Conservation (phyloP, 345 rosid species). For the Anacardium occidentale region DNA sequence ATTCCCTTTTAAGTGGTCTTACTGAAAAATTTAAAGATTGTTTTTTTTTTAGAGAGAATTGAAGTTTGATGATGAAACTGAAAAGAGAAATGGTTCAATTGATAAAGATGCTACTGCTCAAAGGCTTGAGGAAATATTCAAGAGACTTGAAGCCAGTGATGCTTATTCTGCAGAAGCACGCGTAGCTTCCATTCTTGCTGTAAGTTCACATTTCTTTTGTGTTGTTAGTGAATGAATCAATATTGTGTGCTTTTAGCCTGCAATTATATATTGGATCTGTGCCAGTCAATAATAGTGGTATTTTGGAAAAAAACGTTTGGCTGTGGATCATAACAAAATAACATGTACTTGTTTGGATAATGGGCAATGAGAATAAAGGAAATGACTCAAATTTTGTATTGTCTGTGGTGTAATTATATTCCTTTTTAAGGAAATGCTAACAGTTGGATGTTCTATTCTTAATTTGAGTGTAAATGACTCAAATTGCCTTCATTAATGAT, state of each 20-base stretch:
- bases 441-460: not conserved
- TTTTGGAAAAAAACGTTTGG: not conserved
- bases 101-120: constrained; percentile 61
- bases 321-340: not conserved
- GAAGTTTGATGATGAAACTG: constrained; percentile 53
- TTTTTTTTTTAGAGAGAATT: constrained; percentile 64
- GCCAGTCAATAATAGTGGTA: constrained; percentile 3
- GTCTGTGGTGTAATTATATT: too few species aligned
- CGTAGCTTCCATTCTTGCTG: constrained; percentile 96
- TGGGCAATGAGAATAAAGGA: too few species aligned
- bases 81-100: constrained; percentile 46
- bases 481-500: not conserved
- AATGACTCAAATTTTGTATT: not conserved
- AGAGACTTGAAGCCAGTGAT: constrained; percentile 89
- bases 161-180: constrained; percentile 94
- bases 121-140: constrained; percentile 87
- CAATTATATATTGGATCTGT: not conserved
- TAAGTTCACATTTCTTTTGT: constrained; percentile 33
- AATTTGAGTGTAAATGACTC: not conserved
- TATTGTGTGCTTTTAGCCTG: constrained; percentile 5
- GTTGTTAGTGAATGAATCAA: constrained; percentile 6
- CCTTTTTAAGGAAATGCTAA: too few species aligned
- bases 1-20: constrained; percentile 19
- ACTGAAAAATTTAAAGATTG: constrained; percentile 24
- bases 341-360: too few species aligned